Percentiles rank a stretch among this genome's conserved stretches.
Evolutionary conservation across 179 eudicot species (phyloP).

Genomic region (Silene noctiflora): DNA sequence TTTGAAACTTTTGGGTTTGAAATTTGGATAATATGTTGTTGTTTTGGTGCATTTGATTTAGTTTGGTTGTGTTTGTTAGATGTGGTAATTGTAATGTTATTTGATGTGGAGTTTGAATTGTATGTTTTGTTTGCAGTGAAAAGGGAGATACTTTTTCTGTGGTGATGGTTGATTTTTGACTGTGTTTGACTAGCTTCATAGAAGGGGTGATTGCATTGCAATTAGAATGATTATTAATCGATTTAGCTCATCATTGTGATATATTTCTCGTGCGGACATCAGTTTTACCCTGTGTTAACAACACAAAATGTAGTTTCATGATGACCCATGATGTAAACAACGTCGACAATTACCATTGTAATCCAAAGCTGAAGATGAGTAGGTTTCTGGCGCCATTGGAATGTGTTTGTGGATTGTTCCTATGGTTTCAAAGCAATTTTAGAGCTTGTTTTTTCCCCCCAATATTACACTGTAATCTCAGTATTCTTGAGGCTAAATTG

Average conservation of each 20-base stretch:
- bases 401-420: not conserved
- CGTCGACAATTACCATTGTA: too few species aligned
- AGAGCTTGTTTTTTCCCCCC: not conserved
- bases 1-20: not conserved
- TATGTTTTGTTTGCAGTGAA: constrained; percentile 1
- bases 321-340: not conserved
- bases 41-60: not conserved
- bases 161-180: not conserved
- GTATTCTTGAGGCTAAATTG: not conserved
- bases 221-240: not conserved
- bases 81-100: not conserved
- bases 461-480: not conserved
- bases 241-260: not conserved
- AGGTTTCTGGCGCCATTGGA: not conserved
- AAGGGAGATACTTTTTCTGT: not conserved
- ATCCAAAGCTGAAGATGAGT: not conserved
- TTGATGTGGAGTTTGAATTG: constrained; percentile 1
- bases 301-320: not conserved
- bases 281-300: not conserved
- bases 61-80: not conserved
- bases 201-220: constrained; percentile 7
- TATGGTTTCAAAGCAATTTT: not conserved
- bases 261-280: not conserved
- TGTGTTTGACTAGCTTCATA: not conserved
- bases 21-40: not conserved